A percentile compares a stretch with the other conserved stretches of the same genome.
phyloP scores from a whole-genome alignment of 257 asterid genomes.

The Nicotiana benthamiana region DNA sequence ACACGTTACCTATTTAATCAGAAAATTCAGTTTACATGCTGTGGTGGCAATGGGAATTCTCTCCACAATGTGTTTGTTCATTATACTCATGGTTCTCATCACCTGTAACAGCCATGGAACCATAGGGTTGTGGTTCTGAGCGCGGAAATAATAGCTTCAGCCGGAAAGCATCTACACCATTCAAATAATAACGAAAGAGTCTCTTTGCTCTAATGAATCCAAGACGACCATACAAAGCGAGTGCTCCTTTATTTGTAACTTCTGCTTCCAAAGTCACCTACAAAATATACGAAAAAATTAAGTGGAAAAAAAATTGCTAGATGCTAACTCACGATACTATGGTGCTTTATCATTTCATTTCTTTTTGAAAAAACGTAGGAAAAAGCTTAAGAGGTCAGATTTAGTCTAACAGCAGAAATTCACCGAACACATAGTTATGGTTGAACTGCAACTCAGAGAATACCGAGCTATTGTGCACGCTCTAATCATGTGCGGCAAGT shows the following conservation, averaged over 20 bases:
- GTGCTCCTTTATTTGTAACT: constrained; percentile 91
- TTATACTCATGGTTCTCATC: constrained; percentile 19
- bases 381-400: background rate
- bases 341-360: background rate
- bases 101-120: constrained; percentile 15
- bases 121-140: constrained; percentile 29
- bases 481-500: background rate
- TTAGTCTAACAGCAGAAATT: background rate
- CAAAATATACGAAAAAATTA: background rate
- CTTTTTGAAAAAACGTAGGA: background rate
- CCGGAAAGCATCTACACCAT: constrained; percentile 94
- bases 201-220: constrained; percentile 92
- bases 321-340: background rate
- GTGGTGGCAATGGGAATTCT: background rate
- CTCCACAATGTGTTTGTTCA: constrained; percentile 21
- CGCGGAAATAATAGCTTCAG: constrained; percentile 79
- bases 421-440: background rate
- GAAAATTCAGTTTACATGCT: background rate
- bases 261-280: constrained; percentile 96
- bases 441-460: background rate
- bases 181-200: constrained; percentile 87
- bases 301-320: no score
- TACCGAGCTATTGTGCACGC: background rate
- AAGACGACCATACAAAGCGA: constrained; percentile 83
- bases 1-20: background rate